phyloP scores from a whole-genome alignment of 352 stramenopile genomes.

The Phytophthora melonis region DNA sequence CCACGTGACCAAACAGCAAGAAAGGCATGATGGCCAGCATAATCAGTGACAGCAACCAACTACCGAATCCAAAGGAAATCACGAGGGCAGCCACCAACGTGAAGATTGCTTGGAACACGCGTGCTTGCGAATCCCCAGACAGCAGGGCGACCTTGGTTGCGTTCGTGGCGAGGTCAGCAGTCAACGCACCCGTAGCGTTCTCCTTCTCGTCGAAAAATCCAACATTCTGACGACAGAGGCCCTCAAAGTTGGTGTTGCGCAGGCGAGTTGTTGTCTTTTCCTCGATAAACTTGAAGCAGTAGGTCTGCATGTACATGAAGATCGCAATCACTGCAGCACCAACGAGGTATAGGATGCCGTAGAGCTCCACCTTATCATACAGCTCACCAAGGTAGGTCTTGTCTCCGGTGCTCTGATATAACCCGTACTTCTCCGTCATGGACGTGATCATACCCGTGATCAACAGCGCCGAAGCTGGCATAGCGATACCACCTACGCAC shows the following conservation, averaged over 20 bases:
- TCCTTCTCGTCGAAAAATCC: constrained; percentile 78
- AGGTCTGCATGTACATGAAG: constrained; percentile 51
- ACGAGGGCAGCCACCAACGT: constrained; percentile 57
- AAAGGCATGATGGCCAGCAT: constrained; percentile 7
- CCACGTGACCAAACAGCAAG: not conserved
- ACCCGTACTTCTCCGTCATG: constrained; percentile 54
- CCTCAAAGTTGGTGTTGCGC: constrained; percentile 53
- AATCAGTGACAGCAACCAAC: constrained; percentile 47
- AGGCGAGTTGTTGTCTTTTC: constrained; percentile 57
- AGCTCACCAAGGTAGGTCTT: constrained; percentile 33
- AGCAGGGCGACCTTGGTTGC: constrained; percentile 54
- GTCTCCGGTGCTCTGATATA: constrained; percentile 37
- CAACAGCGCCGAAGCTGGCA: constrained; percentile 44
- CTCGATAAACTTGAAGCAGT: constrained; percentile 55
- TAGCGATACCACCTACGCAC: constrained; percentile 40
- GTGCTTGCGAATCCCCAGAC: constrained; percentile 53
- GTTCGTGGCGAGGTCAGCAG: constrained; percentile 60
- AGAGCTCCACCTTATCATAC: constrained; percentile 42
- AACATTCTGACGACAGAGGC: constrained; percentile 51
- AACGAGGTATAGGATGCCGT: constrained; percentile 36
- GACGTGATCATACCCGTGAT: constrained; percentile 47
- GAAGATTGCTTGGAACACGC: constrained; percentile 52
- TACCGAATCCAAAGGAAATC: constrained; percentile 71
- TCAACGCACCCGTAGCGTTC: constrained; percentile 65
- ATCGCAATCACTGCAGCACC: constrained; percentile 38